phyloP scores from a whole-genome alignment of 129 eudicot genomes.

The Mikania micrantha region DNA sequence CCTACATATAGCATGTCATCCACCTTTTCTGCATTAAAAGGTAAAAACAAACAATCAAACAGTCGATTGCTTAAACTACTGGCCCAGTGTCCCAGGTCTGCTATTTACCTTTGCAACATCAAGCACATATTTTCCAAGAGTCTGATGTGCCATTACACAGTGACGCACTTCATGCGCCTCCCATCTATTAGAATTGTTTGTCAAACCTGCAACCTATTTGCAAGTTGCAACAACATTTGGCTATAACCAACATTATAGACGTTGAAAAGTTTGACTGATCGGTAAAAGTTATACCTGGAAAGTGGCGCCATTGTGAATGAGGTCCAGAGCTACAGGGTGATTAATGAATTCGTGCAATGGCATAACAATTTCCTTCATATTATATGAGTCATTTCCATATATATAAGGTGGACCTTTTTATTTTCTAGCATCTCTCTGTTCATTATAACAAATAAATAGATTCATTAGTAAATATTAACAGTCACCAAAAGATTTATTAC shows the following conservation, averaged over 20 bases:
- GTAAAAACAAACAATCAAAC: conserved; percentile 8
- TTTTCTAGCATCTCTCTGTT: conserved; percentile 72
- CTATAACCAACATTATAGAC: background rate
- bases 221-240: conserved; percentile 12
- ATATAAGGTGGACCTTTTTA: conserved; percentile 27
- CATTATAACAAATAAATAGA: conserved; percentile 5
- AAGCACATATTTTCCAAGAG: conserved; percentile 78
- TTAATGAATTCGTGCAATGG: conserved; percentile 72
- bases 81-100: background rate
- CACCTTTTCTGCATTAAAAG: conserved; percentile 73
- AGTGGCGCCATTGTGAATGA: conserved; percentile 95
- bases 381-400: conserved; percentile 52
- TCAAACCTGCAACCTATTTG: conserved; percentile 73
- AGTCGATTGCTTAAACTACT: background rate
- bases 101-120: conserved; percentile 84
- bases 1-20: conserved; percentile 94
- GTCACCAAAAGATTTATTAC: background rate
- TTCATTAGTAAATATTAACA: background rate
- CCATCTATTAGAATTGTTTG: conserved; percentile 67
- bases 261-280: conserved; percentile 7
- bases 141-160: conserved; percentile 65
- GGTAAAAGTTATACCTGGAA: conserved; percentile 63
- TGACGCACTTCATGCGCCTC: conserved; percentile 80
- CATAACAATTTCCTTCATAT: conserved; percentile 73
- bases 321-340: conserved; percentile 70